Evolutionary conservation across 73 alveolate species (phyloP).

Genomic region (Durusdinium trenchii): DNA sequence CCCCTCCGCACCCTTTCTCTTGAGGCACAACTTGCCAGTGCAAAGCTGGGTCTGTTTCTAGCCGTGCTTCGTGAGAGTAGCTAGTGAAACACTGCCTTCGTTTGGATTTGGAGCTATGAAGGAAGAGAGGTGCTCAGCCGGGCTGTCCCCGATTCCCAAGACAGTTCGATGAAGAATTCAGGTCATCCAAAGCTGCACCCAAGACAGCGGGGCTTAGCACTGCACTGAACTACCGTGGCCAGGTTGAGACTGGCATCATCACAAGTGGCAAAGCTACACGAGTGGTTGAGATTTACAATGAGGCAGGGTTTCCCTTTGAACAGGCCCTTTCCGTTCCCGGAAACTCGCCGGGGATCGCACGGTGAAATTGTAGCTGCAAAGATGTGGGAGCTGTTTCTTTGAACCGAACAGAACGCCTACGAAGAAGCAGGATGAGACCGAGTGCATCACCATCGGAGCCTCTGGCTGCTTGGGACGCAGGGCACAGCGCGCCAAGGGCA

Average conservation of each 20-base stretch:
- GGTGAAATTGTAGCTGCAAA: not conserved
- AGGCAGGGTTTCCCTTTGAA: not conserved
- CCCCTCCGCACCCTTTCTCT: too few relatives aligned
- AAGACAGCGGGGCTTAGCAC: not conserved
- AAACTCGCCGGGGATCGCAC: not conserved
- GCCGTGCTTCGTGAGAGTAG: too few relatives aligned
- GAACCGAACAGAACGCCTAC: not conserved
- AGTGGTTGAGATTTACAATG: slow-evolving; percentile 90
- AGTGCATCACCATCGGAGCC: slow-evolving; percentile 89
- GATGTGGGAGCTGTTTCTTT: not conserved
- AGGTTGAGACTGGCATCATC: slow-evolving; percentile 80
- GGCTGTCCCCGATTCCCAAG: not conserved
- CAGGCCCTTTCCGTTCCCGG: not conserved
- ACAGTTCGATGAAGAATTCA: not conserved
- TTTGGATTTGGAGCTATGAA: too few relatives aligned
- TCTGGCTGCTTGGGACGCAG: not conserved
- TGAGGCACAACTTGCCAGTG: too few relatives aligned
- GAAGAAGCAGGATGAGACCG: slow-evolving; percentile 58
- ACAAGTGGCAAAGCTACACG: slow-evolving; percentile 92
- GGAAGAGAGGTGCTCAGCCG: not conserved
- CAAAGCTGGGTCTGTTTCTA: too few relatives aligned
- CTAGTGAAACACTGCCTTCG: too few relatives aligned
- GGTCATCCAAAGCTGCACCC: not conserved
- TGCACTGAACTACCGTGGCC: not conserved
- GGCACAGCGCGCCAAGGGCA: too few relatives aligned